Percentiles rank a stretch among this genome's conserved stretches.
Conservation (phyloP, 2,329 filamentous ascomycete species). For the Ophiocordyceps camponoti-leonardi region DNA sequence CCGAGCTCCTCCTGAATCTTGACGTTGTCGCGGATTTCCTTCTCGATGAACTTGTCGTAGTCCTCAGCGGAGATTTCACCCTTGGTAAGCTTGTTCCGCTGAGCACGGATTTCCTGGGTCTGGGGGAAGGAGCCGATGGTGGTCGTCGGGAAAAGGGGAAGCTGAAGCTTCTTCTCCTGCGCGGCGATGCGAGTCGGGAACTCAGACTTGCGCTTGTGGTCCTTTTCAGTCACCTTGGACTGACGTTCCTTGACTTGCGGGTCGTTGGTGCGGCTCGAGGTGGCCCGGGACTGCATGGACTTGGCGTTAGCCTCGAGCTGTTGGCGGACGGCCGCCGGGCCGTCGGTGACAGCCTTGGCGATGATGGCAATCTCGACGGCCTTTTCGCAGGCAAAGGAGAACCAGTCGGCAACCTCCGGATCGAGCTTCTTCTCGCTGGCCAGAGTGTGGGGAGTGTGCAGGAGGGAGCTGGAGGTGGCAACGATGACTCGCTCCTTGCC, state of each 20-base stretch:
- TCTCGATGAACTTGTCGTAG: conserved; percentile 98
- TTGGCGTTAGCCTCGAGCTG: conserved; percentile 95
- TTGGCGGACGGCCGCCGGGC: conserved; percentile 68
- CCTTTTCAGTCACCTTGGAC: conserved; percentile 62
- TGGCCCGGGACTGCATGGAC: conserved; percentile 78
- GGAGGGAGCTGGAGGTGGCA: conserved; percentile 90
- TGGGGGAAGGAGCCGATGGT: conserved; percentile 99
- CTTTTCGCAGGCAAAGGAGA: conserved; percentile 97
- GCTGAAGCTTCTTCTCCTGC: conserved; percentile 83
- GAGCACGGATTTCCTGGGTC: conserved; percentile 94
- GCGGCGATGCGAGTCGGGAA: conserved; percentile 74
- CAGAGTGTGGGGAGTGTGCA: conserved; percentile 96
- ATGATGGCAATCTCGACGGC: conserved; percentile 76
- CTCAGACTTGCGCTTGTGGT: conserved; percentile 84
- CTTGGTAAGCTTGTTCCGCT: conserved; percentile 98
- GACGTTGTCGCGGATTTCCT: conserved; percentile 91
- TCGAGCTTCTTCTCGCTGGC: conserved; percentile 98
- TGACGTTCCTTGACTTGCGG: conserved; percentile 94
- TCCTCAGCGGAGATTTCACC: conserved; percentile 79
- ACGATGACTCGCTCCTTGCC: conserved; percentile 96
- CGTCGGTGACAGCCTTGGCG: conserved; percentile 91
- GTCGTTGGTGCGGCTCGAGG: conserved; percentile 91
- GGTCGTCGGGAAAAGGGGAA: conserved; percentile 95
- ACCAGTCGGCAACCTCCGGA: conserved; percentile 88
- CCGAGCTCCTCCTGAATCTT: conserved; percentile 96